Conservation (phyloP, 2,329 filamentous ascomycete species). For the Epicoccum nigrum region DNA sequence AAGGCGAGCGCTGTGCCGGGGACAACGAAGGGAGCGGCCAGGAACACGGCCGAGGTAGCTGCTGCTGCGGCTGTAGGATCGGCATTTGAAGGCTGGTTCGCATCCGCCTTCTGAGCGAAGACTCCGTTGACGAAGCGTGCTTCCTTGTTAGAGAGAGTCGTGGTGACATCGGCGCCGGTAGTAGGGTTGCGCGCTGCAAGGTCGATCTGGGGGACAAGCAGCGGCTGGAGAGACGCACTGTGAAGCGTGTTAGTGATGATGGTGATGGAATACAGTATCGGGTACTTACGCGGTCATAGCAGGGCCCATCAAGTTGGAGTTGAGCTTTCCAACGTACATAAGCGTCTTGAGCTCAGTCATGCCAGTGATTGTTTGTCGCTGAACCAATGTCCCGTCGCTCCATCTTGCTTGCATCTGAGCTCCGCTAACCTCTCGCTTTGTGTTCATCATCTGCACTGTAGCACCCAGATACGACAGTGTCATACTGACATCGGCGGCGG, state of each 20-base stretch:
- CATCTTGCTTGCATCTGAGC: slow-evolving; percentile 23
- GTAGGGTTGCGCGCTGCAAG: slow-evolving; percentile 62
- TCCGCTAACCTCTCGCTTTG: slow-evolving; percentile 39
- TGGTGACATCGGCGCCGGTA: slow-evolving; percentile 60
- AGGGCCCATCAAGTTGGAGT: slow-evolving; percentile 59
- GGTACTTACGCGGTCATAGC: slow-evolving; percentile 66
- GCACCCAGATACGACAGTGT: slow-evolving; percentile 51
- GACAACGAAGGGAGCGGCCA: slow-evolving; percentile 65
- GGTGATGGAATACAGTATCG: not conserved
- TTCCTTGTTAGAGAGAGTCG: slow-evolving; percentile 72
- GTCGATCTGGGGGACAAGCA: slow-evolving; percentile 72
- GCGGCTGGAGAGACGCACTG: slow-evolving; percentile 64
- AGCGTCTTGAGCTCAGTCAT: slow-evolving; percentile 63
- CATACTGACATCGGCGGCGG: slow-evolving; percentile 49
- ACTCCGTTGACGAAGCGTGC: slow-evolving; percentile 74
- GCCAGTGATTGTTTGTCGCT: slow-evolving; percentile 34
- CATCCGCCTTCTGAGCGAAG: slow-evolving; percentile 63
- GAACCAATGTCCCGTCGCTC: slow-evolving; percentile 34
- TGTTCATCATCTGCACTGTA: slow-evolving; percentile 49
- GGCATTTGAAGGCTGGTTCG: slow-evolving; percentile 54
- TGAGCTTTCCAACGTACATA: slow-evolving; percentile 72
- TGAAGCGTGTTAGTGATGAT: slow-evolving; percentile 18
- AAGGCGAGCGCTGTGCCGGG: slow-evolving; percentile 72
- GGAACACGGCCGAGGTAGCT: slow-evolving; percentile 50
- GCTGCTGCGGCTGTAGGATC: slow-evolving; percentile 52